Evolutionary conservation across 192 early-diverging fungal species (phyloP).

Genomic region (Gaertneriomyces semiglobifer): DNA sequence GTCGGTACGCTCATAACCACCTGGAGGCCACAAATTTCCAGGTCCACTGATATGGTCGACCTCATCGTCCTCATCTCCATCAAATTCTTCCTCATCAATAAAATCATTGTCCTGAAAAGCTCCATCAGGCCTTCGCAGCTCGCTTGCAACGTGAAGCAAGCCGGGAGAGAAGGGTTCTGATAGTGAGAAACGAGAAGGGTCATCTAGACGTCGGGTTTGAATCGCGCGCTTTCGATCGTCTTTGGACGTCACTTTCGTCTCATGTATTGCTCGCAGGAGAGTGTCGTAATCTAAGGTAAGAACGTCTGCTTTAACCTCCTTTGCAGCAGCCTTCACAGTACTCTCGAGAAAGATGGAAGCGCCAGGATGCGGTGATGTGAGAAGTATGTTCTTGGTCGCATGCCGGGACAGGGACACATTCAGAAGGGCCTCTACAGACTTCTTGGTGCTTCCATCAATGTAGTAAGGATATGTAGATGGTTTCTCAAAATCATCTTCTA

Average conservation of each 20-base stretch:
- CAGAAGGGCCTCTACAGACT: slow-evolving; percentile 8
- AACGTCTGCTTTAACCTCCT: slow-evolving; percentile 53
- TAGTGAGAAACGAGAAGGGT: slow-evolving; percentile 8
- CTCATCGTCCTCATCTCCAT: slow-evolving; percentile 40
- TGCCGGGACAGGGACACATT: slow-evolving; percentile 1
- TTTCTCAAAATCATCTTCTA: too few relatives aligned
- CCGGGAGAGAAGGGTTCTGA: slow-evolving; percentile 24
- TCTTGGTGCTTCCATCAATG: slow-evolving; percentile 1
- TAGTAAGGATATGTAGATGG: slow-evolving; percentile 12
- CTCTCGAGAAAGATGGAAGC: slow-evolving; percentile 31
- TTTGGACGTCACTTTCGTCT: background rate
- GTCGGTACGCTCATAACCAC: too few relatives aligned
- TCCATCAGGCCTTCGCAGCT: slow-evolving; percentile 34
- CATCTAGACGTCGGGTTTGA: background rate
- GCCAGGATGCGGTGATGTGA: slow-evolving; percentile 48
- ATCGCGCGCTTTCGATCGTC: too few relatives aligned
- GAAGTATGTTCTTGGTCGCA: slow-evolving; percentile 29
- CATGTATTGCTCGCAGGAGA: slow-evolving; percentile 41
- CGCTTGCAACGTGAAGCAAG: slow-evolving; percentile 12
- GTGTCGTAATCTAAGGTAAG: slow-evolving; percentile 60
- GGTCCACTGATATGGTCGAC: background rate
- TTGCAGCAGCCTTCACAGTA: slow-evolving; percentile 40
- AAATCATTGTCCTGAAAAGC: slow-evolving; percentile 39
- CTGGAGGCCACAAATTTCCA: background rate
- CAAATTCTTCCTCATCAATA: slow-evolving; percentile 34